Evolutionary conservation across 163 green algal species (phyloP).

Genomic region (Chloromonas sp.): DNA sequence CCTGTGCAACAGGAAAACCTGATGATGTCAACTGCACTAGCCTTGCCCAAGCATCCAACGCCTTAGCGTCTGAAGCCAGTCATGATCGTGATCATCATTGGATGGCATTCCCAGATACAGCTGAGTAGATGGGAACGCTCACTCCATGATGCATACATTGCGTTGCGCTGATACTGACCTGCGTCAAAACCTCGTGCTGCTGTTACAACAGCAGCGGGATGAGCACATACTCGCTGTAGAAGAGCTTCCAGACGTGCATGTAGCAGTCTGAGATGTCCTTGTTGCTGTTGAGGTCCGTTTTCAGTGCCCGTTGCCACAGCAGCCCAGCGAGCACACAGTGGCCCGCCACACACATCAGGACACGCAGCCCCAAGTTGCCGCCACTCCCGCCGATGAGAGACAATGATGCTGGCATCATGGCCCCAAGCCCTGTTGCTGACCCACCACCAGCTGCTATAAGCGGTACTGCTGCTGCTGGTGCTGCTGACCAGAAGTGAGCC

Average conservation of each 20-base stretch:
- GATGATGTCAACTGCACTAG: too few species aligned
- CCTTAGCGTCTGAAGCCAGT: too few species aligned
- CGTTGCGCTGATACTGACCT: too few species aligned
- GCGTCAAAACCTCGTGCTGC: too few species aligned
- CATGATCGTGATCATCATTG: too few species aligned
- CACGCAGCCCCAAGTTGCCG: neutral
- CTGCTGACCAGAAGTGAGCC: neutral
- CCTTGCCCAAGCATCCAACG: too few species aligned
- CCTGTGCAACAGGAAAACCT: too few species aligned
- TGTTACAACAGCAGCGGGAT: conserved; percentile 32
- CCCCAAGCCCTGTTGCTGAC: conserved; percentile 8
- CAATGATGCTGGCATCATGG: neutral
- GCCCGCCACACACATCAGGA: conserved; percentile 27
- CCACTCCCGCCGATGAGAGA: neutral
- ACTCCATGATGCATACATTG: too few species aligned
- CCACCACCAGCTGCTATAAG: conserved; percentile 17
- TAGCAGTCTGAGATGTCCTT: conserved; percentile 64
- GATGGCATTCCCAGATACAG: too few species aligned
- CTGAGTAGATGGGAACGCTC: too few species aligned
- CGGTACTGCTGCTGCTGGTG: conserved; percentile 8
- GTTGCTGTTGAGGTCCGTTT: conserved; percentile 47
- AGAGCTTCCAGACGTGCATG: conserved; percentile 90
- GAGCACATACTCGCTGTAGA: conserved; percentile 66
- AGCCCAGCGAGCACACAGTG: conserved; percentile 45
- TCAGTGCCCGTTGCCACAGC: conserved; percentile 39